Base-by-base conservation (phyloP, 192 early-diverging fungal genomes). In the Phycomyces nitens region DNA sequence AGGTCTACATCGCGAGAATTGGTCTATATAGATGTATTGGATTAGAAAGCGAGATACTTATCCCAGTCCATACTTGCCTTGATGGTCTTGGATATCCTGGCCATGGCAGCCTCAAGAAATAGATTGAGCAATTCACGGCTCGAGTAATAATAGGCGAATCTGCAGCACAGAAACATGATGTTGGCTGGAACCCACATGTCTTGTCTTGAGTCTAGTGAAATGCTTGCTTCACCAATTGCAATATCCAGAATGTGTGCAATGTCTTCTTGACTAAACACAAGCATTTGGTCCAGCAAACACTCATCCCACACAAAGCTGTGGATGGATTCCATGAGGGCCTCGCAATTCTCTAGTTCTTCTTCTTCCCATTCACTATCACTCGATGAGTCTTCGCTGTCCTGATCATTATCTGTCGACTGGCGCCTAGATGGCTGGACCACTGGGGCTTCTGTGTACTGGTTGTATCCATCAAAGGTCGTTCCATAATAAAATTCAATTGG, bases 201-300 rank as follows among this genome's bases (percentile, higher is more conserved):
- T 79, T 69, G 79, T 81, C 49, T 72, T 0, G 87, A 82, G 5
- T 61, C 14, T 42, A 80, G 75, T 50, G 90, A 80, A 34, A 81
- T 40, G n/a, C 75, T 80, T 47, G 93, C 75, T 9, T 85, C 79
- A 0, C 82, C 79, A 42, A 95, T 77, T 3, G 86, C 84, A 0
- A 83, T 78, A 40, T 89, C 80, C 22, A 97, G 77, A 51, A 95
- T 84, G 57, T 81, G 77, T 6, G 82, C 76, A 51, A 93, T 69
- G 11, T 85, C 84, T n/a, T 80, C 79, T 49, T 75, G 77, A 59
- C 87, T 86, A 69, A 96, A 94, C 18, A 96, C 94, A 79, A 94
- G 88, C 96, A 98, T 98, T 68, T 98, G 93, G 79, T 94, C 90
- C 6, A 84, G 84, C 65, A 82, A 77, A 75, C 93, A 92, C 21